These are phyloP conservation scores for Phoma herbarum DNA, from an alignment of 2,329 filamentous ascomycete genomes.

Conservation along the genomic window DNA sequence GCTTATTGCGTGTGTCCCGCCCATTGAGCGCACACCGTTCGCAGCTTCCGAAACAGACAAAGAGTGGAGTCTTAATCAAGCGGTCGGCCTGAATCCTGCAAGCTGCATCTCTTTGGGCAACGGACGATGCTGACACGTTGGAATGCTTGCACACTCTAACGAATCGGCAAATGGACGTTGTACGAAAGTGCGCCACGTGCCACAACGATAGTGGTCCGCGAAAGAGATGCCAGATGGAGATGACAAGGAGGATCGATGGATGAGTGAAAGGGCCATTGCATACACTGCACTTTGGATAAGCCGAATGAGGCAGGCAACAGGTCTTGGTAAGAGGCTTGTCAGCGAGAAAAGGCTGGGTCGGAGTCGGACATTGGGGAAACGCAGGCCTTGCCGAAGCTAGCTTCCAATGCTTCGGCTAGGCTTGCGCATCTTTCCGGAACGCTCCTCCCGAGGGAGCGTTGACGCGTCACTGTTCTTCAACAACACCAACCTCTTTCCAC, in stretches of 20 bases:
- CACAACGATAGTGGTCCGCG: constrained; percentile 11
- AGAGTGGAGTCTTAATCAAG: constrained; percentile 10
- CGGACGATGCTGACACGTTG: constrained; percentile 14
- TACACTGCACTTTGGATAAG: constrained; percentile 6
- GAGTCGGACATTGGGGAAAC: constrained; percentile 10
- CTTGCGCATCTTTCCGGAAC: background rate
- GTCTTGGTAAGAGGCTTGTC: background rate
- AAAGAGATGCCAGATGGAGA: constrained; percentile 7
- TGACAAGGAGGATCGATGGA: background rate
- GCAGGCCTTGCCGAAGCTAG: constrained; percentile 7
- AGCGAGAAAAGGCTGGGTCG: constrained; percentile 2
- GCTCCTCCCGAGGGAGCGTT: background rate
- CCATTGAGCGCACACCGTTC: background rate
- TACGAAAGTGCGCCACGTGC: constrained; percentile 12
- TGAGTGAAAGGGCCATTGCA: background rate
- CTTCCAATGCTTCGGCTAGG: background rate
- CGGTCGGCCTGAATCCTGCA: background rate
- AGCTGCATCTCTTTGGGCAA: constrained; percentile 6
- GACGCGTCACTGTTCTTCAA: background rate
- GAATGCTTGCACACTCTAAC: constrained; percentile 11
- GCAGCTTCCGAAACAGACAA: background rate
- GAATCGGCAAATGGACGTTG: constrained; percentile 19
- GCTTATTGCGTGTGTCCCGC: background rate
- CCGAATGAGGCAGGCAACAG: constrained; percentile 4
- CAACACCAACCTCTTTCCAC: background rate